Evolutionary conservation across 75 land plant genomes (phyloP).

Genomic region (Picea glauca): DNA sequence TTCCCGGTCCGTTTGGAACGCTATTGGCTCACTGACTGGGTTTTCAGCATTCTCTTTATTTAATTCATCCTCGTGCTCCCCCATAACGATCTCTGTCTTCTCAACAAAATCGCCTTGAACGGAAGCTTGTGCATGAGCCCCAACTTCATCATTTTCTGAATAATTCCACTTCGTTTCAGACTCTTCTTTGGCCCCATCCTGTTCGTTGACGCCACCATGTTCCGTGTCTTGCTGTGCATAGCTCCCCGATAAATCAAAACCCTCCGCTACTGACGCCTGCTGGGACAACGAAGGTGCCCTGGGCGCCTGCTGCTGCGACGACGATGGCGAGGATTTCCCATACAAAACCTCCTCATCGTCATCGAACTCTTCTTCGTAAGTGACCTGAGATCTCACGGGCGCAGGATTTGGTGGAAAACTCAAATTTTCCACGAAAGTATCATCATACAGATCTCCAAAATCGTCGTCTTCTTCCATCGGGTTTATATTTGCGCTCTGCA

Average conservation of each 20-base stretch:
- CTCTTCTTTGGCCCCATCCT: neutral
- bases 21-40: neutral
- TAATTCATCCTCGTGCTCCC: neutral
- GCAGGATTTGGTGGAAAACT: neutral
- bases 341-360: slow-evolving; percentile 42
- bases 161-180: slow-evolving; percentile 6
- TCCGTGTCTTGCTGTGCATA: neutral
- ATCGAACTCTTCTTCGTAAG: slow-evolving; percentile 14
- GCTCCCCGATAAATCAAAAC: neutral
- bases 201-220: neutral
- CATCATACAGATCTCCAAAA: slow-evolving; percentile 79
- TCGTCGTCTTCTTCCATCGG: slow-evolving; percentile 37
- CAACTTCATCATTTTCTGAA: slow-evolving; percentile 2
- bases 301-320: neutral
- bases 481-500: neutral
- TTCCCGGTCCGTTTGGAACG: neutral
- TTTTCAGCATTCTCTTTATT: neutral
- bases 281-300: slow-evolving; percentile 1
- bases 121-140: neutral
- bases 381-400: neutral
- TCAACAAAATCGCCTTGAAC: neutral
- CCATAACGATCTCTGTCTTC: neutral
- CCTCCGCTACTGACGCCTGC: neutral
- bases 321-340: slow-evolving; percentile 13
- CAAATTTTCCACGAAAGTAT: slow-evolving; percentile 19